Evolutionary conservation across 1,139 yeast species (phyloP).

Genomic region (Zygoascus hellenicus): DNA sequence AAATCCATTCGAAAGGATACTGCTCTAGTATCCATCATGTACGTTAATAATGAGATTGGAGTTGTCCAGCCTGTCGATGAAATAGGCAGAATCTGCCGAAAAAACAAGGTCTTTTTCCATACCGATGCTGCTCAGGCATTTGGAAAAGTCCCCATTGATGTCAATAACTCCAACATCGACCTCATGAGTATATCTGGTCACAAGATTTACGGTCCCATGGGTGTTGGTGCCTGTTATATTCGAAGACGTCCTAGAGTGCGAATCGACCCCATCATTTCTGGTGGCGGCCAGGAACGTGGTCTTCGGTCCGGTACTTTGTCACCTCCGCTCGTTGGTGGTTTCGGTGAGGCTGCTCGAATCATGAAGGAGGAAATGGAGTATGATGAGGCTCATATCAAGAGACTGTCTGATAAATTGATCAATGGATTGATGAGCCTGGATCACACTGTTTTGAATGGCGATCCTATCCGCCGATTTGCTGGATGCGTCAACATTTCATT

Average conservation of each 20-base stretch:
- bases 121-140: slow-evolving; percentile 98
- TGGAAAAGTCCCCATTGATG: slow-evolving; percentile 91
- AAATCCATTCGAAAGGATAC: slow-evolving; percentile 88
- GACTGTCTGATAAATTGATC: slow-evolving; percentile 66
- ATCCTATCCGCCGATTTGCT: slow-evolving; percentile 62
- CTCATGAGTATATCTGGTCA: slow-evolving; percentile 91
- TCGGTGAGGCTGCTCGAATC: slow-evolving; percentile 94
- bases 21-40: slow-evolving; percentile 88
- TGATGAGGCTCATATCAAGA: slow-evolving; percentile 65
- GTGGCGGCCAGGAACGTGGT: slow-evolving; percentile 99
- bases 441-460: slow-evolving; percentile 87
- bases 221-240: slow-evolving; percentile 91
- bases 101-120: slow-evolving; percentile 88
- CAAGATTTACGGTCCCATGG: slow-evolving; percentile 97
- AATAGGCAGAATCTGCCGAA: slow-evolving; percentile 83
- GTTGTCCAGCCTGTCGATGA: slow-evolving; percentile 94
- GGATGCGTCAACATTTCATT: slow-evolving; percentile 97
- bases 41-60: slow-evolving; percentile 97
- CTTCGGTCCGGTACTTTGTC: slow-evolving; percentile 95
- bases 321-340: slow-evolving; percentile 91
- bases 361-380: slow-evolving; percentile 67
- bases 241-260: slow-evolving; percentile 99
- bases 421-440: slow-evolving; percentile 73
- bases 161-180: slow-evolving; percentile 89
- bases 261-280: slow-evolving; percentile 87